A percentile compares a stretch with the other conserved stretches of the same genome.
phyloP scores from a whole-genome alignment of 805 yeast genomes.

The Saturnispora ahearnii region DNA sequence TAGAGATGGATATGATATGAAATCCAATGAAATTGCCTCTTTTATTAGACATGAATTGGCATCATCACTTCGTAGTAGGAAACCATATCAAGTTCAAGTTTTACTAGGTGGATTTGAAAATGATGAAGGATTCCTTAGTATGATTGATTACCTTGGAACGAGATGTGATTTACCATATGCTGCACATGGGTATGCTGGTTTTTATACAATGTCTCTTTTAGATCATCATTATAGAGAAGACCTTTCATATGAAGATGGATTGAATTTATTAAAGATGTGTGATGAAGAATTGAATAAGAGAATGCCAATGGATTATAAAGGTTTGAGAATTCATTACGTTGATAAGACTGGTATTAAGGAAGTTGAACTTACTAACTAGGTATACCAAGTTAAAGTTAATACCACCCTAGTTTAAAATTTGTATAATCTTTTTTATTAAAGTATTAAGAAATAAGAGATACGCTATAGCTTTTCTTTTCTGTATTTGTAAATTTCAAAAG shows the following conservation, averaged over 20 bases:
- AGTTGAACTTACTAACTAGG: slow-evolving; percentile 11
- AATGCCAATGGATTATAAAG: slow-evolving; percentile 93
- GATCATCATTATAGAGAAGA: slow-evolving; percentile 84
- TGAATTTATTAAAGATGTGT: slow-evolving; percentile 63
- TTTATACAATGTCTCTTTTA: slow-evolving; percentile 79
- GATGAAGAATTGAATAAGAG: slow-evolving; percentile 71
- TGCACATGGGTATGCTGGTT: slow-evolving; percentile 98
- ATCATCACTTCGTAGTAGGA: slow-evolving; percentile 79
- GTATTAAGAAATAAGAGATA: not conserved
- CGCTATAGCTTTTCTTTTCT: not conserved
- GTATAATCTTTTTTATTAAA: not conserved
- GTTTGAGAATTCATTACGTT: slow-evolving; percentile 34
- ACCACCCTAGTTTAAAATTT: not conserved
- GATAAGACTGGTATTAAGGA: slow-evolving; percentile 28
- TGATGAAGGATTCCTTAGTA: slow-evolving; percentile 55
- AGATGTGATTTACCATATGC: slow-evolving; percentile 87
- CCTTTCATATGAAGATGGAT: slow-evolving; percentile 69
- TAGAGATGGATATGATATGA: slow-evolving; percentile 73
- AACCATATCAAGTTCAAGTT: slow-evolving; percentile 92
- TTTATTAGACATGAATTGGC: slow-evolving; percentile 87
- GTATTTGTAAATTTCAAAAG: not conserved
- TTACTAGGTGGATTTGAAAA: slow-evolving; percentile 75
- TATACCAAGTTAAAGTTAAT: not conserved
- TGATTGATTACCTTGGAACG: slow-evolving; percentile 93
- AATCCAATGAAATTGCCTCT: slow-evolving; percentile 80